Conservation (phyloP, 139 green algal genomes). For the Chlorella sp. region DNA sequence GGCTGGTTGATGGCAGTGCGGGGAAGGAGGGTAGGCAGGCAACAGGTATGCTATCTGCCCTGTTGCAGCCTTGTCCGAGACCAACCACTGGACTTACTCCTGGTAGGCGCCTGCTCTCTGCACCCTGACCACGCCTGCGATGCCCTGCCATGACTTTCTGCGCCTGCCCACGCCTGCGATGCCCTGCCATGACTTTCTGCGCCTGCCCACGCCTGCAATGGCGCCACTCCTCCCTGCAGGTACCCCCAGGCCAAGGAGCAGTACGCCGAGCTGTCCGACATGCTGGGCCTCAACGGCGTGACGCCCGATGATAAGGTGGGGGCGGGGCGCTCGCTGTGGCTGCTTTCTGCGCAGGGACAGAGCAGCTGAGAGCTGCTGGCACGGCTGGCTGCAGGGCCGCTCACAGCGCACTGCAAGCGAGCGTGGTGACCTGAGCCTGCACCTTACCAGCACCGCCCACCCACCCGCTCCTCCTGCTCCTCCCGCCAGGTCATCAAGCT, state of each 20-base stretch:
- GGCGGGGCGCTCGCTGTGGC: not conserved
- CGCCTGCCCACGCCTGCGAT: too few relatives aligned
- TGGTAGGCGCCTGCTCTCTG: too few relatives aligned
- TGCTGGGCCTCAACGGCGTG: conserved; percentile 59
- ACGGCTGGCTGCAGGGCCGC: too few relatives aligned
- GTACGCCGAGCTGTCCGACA: conserved; percentile 67
- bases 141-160: too few relatives aligned
- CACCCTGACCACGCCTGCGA: too few relatives aligned
- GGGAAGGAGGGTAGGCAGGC: not conserved
- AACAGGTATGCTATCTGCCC: too few relatives aligned
- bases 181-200: too few relatives aligned
- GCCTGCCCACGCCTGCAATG: too few relatives aligned
- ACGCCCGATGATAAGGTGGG: conserved; percentile 60
- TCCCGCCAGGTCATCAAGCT: conserved; percentile 44
- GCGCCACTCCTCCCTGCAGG: not conserved
- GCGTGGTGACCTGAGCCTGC: too few relatives aligned
- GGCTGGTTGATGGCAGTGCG: not conserved
- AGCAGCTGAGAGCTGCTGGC: not conserved
- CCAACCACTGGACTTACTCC: too few relatives aligned
- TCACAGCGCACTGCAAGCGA: not conserved
- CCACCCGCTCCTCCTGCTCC: not conserved
- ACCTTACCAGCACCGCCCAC: not conserved
- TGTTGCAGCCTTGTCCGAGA: too few relatives aligned
- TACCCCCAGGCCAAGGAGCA: conserved; percentile 43
- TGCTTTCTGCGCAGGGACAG: not conserved